Evolutionary conservation across 495 filamentous ascomycete species (phyloP).

Genomic region (Penicillium chermesinum): DNA sequence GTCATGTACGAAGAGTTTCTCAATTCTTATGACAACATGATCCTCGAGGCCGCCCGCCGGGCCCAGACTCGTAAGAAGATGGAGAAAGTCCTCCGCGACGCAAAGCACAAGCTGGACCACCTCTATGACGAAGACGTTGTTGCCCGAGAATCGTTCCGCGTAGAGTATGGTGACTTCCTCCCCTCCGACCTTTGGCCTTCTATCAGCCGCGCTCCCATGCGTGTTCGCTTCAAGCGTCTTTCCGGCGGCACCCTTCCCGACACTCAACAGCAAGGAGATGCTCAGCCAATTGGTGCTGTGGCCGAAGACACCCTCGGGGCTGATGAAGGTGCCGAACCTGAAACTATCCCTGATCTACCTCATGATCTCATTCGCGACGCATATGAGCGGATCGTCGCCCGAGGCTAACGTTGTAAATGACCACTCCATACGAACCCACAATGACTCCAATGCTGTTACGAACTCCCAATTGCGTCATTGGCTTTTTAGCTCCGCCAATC

Average conservation of each 20-base stretch:
- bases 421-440: not conserved
- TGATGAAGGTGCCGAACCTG: constrained; percentile 25
- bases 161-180: constrained; percentile 78
- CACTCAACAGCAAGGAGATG: constrained; percentile 3
- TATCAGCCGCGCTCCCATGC: constrained; percentile 53
- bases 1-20: constrained; percentile 80
- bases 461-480: too few species aligned
- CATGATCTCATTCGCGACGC: constrained; percentile 53
- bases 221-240: constrained; percentile 48
- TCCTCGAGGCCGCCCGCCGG: constrained; percentile 75
- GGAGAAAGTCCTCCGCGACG: constrained; percentile 66
- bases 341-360: constrained; percentile 49
- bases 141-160: constrained; percentile 71
- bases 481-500: too few species aligned
- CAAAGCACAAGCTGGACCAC: constrained; percentile 67
- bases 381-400: constrained; percentile 32
- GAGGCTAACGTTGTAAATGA: constrained; percentile 14
- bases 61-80: constrained; percentile 66
- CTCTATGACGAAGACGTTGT: constrained; percentile 68
- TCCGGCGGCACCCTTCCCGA: constrained; percentile 30
- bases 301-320: not conserved
- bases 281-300: not conserved
- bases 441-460: not conserved
- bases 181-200: constrained; percentile 89
- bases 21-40: constrained; percentile 73